Evolutionary conservation across 129 eudicot genomes (phyloP).

Genomic region (Helianthus annuus): HanXRQr2.0-SUNRISE NC_035442.2:76852781-76853280

Average conservation of each 20-base stretch:
- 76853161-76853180: conserved; percentile 16
- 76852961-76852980: not conserved
- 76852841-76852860: not conserved
- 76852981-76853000: conserved; percentile 9
- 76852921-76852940: too few relatives aligned
- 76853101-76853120: conserved; percentile 7
- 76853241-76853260: not conserved
- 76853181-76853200: not conserved
- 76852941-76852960: too few relatives aligned
- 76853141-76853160: not conserved
- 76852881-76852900: not conserved
- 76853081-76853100: not conserved
- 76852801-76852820: not conserved
- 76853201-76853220: not conserved
- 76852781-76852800: too few relatives aligned
- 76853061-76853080: conserved; percentile 5
- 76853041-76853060: conserved; percentile 5
- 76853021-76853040: conserved; percentile 11
- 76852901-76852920: too few relatives aligned
- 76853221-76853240: not conserved
- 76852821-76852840: conserved; percentile 13
- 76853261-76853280: not conserved
- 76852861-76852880: conserved; percentile 6
- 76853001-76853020: not conserved
- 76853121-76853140: not conserved